Evolutionary conservation across 768 basidiomycete genomes (phyloP).

Genomic region (Tricholoma terreum): DNA sequence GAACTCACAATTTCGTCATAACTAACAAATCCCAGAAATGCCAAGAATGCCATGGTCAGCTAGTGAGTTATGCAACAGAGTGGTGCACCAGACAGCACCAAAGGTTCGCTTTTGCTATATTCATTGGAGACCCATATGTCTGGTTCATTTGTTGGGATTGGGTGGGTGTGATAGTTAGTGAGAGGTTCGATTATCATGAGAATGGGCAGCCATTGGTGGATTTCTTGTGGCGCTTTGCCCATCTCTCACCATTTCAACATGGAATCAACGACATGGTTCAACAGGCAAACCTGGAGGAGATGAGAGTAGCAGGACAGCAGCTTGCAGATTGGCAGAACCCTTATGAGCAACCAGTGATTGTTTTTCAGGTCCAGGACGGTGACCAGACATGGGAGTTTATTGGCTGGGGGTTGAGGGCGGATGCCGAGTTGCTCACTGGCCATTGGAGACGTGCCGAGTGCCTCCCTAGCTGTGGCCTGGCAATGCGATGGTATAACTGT

Average conservation of each 20-base stretch:
- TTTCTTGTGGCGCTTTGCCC: slow-evolving; percentile 26
- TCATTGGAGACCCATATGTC: too few species aligned
- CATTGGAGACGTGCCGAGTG: too few species aligned
- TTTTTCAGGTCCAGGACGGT: slow-evolving; percentile 8
- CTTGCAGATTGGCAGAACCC: slow-evolving; percentile 4
- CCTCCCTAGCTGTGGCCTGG: too few species aligned
- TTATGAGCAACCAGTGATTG: slow-evolving; percentile 7
- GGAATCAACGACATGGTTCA: slow-evolving; percentile 23
- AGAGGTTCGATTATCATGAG: too few species aligned
- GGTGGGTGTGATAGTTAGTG: slow-evolving; percentile 29
- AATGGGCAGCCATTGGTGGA: too few species aligned
- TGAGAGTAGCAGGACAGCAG: slow-evolving; percentile 1
- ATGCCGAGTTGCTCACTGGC: slow-evolving; percentile 15
- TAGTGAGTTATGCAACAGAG: too few species aligned
- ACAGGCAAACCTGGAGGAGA: slow-evolving; percentile 7
- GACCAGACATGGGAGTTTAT: too few species aligned
- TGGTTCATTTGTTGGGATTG: slow-evolving; percentile 32
- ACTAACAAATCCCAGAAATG: background rate
- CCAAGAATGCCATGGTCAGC: too few species aligned
- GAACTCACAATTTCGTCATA: background rate
- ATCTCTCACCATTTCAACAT: background rate
- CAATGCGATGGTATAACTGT: too few species aligned
- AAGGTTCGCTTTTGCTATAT: too few species aligned
- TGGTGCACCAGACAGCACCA: too few species aligned
- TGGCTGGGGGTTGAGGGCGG: slow-evolving; percentile 11